Percentiles rank a stretch among this genome's conserved stretches.
phyloP scores from a whole-genome alignment of 208 protist genomes.

The Herpetomonas samuelpessoai region DNA sequence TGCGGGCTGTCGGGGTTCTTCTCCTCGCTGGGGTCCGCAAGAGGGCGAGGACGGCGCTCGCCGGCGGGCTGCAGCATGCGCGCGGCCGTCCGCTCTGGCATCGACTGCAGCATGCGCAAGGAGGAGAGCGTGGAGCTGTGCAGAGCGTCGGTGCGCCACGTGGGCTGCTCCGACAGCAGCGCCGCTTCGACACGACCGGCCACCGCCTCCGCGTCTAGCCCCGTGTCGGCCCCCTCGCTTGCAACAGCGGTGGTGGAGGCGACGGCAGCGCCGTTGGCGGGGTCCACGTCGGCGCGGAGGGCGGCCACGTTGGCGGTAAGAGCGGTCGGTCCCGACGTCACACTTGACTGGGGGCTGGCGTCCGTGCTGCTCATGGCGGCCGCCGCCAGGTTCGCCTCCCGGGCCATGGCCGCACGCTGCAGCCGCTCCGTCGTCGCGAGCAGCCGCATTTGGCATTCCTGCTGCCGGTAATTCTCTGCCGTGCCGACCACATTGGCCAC shows the following conservation, averaged over 20 bases:
- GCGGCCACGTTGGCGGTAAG: neutral
- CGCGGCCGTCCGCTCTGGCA: conserved; percentile 3
- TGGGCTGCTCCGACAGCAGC: neutral
- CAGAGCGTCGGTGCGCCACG: neutral
- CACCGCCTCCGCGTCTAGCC: no score
- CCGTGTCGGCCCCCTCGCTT: no score
- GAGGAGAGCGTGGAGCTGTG: neutral
- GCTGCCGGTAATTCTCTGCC: conserved; percentile 55
- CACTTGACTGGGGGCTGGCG: neutral
- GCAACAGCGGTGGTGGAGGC: neutral
- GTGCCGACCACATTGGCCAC: conserved; percentile 19
- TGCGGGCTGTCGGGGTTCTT: neutral
- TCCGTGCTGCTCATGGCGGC: neutral
- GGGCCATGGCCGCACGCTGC: neutral
- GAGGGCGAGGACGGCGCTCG: neutral
- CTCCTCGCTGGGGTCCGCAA: neutral
- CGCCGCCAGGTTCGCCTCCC: neutral
- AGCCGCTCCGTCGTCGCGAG: neutral
- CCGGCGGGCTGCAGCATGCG: neutral
- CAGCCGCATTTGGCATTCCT: neutral
- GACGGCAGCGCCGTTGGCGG: no score
- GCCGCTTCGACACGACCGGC: neutral
- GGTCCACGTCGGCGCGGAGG: neutral
- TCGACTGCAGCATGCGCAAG: neutral
- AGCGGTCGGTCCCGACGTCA: neutral